Evolutionary conservation across 495 filamentous ascomycete genomes (phyloP), one percentile per base, ranked within the genome.

Genomic region (Lasiosphaeriaceae sp.): DNA sequence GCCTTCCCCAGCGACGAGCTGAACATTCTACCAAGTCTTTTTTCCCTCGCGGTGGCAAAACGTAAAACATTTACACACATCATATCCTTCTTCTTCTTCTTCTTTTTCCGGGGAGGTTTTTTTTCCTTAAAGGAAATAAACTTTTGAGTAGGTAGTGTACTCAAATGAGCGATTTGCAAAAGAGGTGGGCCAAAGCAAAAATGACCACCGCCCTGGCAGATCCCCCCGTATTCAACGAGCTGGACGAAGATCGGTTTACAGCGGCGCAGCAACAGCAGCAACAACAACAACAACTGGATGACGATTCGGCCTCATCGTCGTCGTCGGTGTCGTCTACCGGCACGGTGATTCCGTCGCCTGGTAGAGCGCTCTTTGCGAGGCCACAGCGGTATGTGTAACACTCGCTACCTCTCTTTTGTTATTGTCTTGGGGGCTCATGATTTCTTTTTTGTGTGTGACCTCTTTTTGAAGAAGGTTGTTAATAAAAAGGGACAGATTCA

Each of bases 281-380:
- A 9, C 26, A 31, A 31, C 26, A 31, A 9, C 26, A 31, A 31
- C 9, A 44, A 50, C 50, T 63, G 2, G 87, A 90, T 62, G 88
- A 93, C 63, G 85, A 89, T 64, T 90, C 88, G 12, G 88, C 86
- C n/a, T 83, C 80, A 35, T 77, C 80, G 35, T 77, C 80, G 2
- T 89, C 86, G 2, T 94, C 90, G 11, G 80, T 86, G 24, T 96
- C 93, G 17, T 96, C 92, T 0, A 90, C 91, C 29, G 90, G 89
- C 22, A 98, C 95, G 21, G 79, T 97, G 51, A 85, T 90, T 51
- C 94, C 94, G 2, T 89, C 88, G 8, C 83, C 87, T 2, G 86
- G 81, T 39, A 82, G 86, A 52, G 84, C 87, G 60, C 71, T 91
- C 54, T 91, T 90, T 72, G 86, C 86, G 7, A 78, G 86, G 59